phyloP scores from a whole-genome alignment of 768 basidiomycete genomes.

The Tricholoma saponaceum region DNA sequence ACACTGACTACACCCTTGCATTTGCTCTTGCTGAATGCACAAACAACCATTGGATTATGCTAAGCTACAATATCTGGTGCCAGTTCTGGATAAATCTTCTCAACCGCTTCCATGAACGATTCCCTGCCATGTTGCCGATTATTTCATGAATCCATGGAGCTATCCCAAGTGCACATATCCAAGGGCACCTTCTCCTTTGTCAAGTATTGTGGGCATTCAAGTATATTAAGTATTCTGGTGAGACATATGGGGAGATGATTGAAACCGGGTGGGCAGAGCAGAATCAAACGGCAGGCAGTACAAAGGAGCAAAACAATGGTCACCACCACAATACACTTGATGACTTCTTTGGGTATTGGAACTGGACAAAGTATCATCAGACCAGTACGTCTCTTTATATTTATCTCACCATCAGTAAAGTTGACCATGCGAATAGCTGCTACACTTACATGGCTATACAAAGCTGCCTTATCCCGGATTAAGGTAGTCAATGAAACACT shows the following conservation, averaged over 20 bases:
- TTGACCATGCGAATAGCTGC: too few relatives aligned
- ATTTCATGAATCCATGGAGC: slow-evolving; percentile 16
- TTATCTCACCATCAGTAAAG: too few relatives aligned
- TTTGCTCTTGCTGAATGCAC: slow-evolving; percentile 10
- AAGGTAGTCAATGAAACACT: too few relatives aligned
- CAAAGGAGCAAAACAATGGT: slow-evolving; percentile 24
- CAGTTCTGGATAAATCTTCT: slow-evolving; percentile 17
- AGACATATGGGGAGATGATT: slow-evolving; percentile 25
- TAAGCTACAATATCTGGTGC: slow-evolving; percentile 29
- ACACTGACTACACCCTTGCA: slow-evolving; percentile 20
- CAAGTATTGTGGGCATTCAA: slow-evolving; percentile 20
- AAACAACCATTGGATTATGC: slow-evolving; percentile 13
- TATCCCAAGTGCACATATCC: slow-evolving; percentile 26
- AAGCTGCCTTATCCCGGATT: too few relatives aligned
- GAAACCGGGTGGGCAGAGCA: slow-evolving; percentile 23
- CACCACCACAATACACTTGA: too few relatives aligned
- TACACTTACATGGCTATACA: too few relatives aligned
- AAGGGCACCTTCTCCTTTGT: slow-evolving; percentile 21
- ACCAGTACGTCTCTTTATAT: too few relatives aligned
- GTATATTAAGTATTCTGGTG: slow-evolving; percentile 18
- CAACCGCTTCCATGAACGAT: slow-evolving; percentile 12
- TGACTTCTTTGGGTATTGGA: too few relatives aligned
- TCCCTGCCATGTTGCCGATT: slow-evolving; percentile 7
- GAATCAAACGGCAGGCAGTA: slow-evolving; percentile 23
- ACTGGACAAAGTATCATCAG: slow-evolving; percentile 7